Base-by-base conservation (phyloP, 2,329 filamentous ascomycete genomes). In the Epichloe aotearoae region DNA sequence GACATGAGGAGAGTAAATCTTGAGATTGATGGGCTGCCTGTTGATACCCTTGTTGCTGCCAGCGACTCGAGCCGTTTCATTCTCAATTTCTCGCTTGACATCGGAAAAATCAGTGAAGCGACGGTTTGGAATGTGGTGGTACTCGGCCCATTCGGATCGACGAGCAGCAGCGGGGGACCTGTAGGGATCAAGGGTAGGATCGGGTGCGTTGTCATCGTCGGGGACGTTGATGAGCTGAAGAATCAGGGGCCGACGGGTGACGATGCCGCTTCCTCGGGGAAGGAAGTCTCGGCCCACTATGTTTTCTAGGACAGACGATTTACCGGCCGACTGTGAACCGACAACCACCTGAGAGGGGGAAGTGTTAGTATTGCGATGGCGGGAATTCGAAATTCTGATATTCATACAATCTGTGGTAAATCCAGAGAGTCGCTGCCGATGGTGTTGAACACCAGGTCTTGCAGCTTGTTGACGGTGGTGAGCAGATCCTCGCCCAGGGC, bases 11-110 rank as follows among this genome's bases (percentile, higher is more conserved):
- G 93, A 97, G 73, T 95, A 98, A 56, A 98, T 93, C 67, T 97
- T 97, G 58, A 98, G 79, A 70, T 98, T 97, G 68, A 98, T 98
- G 53, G 93, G 89, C 65, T 95, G 88, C 56, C 93, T 79, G 68
- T 95, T 96, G 73, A 98, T 98, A 62, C 93, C 93, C 71, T 97
- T 97, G 73, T 98, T 98, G 72, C 80, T 94, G 61, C 93, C 93
- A 53, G 78, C 78, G 52, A 98, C 95, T 61, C 93, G 83, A 53
- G 88, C 82, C 19, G 94, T 98, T 73, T 98, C 93, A 56, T 88
- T 90, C 72, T 97, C 93, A 61, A 98, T 97, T 71, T 98, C 93
- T 63, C 87, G 82, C 70, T 94, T 93, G 60, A 98, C 91, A 65
- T 94, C 86, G 61, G 77, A 79, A 69, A 98, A 98, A 68, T 97